Evolutionary conservation across 805 yeast species (phyloP).

Genomic region (Saccharomycopsis javanensis): DNA sequence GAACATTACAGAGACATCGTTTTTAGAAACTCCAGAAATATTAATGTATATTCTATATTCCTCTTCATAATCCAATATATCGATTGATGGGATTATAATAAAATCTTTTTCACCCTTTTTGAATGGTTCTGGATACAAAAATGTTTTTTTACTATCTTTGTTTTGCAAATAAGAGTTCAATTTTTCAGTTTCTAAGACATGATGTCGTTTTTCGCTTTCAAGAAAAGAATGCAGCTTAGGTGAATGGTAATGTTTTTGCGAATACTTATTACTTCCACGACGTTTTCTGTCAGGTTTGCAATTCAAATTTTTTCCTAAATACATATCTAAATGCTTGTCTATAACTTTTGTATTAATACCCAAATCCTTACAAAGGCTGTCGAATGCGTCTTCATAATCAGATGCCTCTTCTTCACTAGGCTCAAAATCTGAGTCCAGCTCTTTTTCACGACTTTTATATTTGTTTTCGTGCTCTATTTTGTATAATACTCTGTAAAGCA

Average conservation of each 20-base stretch:
- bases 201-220: neutral
- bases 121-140: neutral
- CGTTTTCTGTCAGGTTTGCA: neutral
- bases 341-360: neutral
- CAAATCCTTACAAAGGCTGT: slow-evolving; percentile 3
- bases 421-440: neutral
- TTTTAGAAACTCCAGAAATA: slow-evolving; percentile 16
- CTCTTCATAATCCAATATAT: slow-evolving; percentile 27
- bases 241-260: neutral
- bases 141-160: neutral
- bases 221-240: neutral
- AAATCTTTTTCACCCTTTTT: slow-evolving; percentile 4
- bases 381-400: slow-evolving; percentile 3
- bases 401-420: neutral
- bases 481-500: slow-evolving; percentile 3
- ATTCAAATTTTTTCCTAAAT: neutral
- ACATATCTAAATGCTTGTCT: neutral
- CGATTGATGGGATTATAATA: slow-evolving; percentile 25
- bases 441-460: neutral
- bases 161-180: too few relatives aligned
- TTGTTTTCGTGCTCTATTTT: neutral
- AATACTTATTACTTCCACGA: neutral
- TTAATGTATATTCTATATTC: slow-evolving; percentile 30
- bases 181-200: too few relatives aligned
- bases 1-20: slow-evolving; percentile 13